Evolutionary conservation across 2,329 filamentous ascomycete genomes (phyloP).

Genomic region (Ophiostoma sp.): DNA sequence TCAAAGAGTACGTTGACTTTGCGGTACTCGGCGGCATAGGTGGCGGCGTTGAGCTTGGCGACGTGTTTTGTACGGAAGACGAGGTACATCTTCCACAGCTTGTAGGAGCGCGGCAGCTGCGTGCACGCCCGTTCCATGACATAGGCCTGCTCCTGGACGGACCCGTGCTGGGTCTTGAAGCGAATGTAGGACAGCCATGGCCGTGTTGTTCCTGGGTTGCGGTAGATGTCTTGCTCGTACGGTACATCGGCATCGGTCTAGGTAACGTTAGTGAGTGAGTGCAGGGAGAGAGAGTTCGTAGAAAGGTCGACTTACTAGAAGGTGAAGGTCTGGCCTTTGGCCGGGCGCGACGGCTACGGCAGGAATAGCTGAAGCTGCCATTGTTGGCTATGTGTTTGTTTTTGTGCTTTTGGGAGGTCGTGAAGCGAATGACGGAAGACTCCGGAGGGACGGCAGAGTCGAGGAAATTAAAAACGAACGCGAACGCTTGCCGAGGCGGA

Average conservation of each 20-base stretch:
- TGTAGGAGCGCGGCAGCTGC: conserved; percentile 91
- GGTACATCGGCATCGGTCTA: conserved; percentile 78
- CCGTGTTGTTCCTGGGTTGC: conserved; percentile 80
- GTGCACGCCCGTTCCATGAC: conserved; percentile 88
- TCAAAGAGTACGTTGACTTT: conserved; percentile 97
- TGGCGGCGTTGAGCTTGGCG: conserved; percentile 76
- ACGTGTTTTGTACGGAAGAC: conserved; percentile 80
- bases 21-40: conserved; percentile 75
- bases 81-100: conserved; percentile 98
- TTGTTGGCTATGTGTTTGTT: background rate
- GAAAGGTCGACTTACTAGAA: conserved; percentile 22
- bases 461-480: conserved; percentile 12
- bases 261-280: conserved; percentile 33
- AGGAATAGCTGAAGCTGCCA: background rate
- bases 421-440: conserved; percentile 14
- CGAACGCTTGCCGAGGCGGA: conserved; percentile 1
- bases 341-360: conserved; percentile 9
- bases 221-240: conserved; percentile 94
- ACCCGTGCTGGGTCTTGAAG: conserved; percentile 86
- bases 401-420: background rate
- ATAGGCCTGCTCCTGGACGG: conserved; percentile 77
- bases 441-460: conserved; percentile 20
- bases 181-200: conserved; percentile 95
- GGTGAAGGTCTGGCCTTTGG: conserved; percentile 24
- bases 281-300: background rate